Base-by-base conservation (phyloP, 148 eudicot genomes). In the Polygonum maritimum region DNA sequence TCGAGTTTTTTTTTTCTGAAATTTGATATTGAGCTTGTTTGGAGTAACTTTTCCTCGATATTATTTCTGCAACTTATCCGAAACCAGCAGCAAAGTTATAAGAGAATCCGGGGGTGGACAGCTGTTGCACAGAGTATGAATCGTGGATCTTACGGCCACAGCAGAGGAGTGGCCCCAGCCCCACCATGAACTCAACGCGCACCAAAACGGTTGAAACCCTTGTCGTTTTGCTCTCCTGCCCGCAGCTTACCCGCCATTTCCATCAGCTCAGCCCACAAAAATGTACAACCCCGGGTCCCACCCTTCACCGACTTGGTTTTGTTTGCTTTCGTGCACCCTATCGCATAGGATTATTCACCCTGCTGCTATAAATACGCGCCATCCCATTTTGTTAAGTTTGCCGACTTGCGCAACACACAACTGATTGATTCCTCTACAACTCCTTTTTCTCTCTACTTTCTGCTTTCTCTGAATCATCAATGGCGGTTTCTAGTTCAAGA, bases 371-470 rank as follows among this genome's bases (percentile, higher is more conserved):
- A 85, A 85, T 90, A 79, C 58, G 75, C 74, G 39, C 58, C 87
- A n/a, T 82, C 74, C 83, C 1, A 76, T 80, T 83, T 16, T 48
- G 86, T 83, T 22, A 48, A 77, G 90, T 88, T 90, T 90, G 89
- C 92, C 90, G 63, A 90, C 74, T 71, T 85, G 15, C 76, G 80
- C 75, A 62, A 78, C 41, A 78, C 78, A 81, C 71, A 87, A 85
- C 48, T 55, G 83, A n/a, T n/a, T n/a, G n/a, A 45, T 78, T 16
- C 84, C 78, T 78, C 79, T 65, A 54, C 38, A 48, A 13, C 26
- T 40, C 18, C 26, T 40, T 7, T 22, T 39, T 47, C 36, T 72
- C 21, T 39, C 77, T 44, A 40, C 4, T 40, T 48, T 67, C 22
- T 8, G 9, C 9, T 44, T 77, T 76, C 78, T 36, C 8, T 11